These are phyloP conservation scores for Diaporthe capsici DNA, from an alignment of 2,329 filamentous ascomycete genomes.

Conservation along the genomic window DNA sequence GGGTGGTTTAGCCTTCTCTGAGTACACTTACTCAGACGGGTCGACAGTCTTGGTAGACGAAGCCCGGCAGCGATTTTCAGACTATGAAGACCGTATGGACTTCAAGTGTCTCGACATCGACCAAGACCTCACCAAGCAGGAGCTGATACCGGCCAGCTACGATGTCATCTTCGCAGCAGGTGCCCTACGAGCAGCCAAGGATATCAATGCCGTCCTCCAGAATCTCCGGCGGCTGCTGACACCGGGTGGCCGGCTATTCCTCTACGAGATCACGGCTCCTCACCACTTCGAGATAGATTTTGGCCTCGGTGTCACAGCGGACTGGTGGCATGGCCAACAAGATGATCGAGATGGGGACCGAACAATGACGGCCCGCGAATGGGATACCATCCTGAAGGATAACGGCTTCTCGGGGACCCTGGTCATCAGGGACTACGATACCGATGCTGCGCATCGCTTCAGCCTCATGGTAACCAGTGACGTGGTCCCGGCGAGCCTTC, in stretches of 20 bases:
- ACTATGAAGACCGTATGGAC: background rate
- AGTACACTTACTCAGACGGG: background rate
- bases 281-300: background rate
- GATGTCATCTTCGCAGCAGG: background rate
- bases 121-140: background rate
- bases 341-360: background rate
- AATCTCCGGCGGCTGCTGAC: background rate
- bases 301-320: background rate
- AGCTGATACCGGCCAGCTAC: background rate
- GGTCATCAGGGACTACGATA: slow-evolving; percentile 31
- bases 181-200: background rate
- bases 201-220: background rate
- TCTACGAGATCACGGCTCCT: background rate
- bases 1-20: background rate
- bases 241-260: background rate
- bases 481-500: background rate
- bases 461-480: background rate
- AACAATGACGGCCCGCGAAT: background rate
- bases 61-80: background rate
- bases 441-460: slow-evolving; percentile 6
- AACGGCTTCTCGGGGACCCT: slow-evolving; percentile 38
- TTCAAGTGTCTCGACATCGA: background rate
- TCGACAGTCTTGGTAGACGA: background rate
- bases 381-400: background rate
- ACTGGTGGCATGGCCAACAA: background rate